These are phyloP conservation scores for Aspergillus ochraceus DNA, from an alignment of 2,329 filamentous ascomycete species.

Conservation along the genomic window DNA sequence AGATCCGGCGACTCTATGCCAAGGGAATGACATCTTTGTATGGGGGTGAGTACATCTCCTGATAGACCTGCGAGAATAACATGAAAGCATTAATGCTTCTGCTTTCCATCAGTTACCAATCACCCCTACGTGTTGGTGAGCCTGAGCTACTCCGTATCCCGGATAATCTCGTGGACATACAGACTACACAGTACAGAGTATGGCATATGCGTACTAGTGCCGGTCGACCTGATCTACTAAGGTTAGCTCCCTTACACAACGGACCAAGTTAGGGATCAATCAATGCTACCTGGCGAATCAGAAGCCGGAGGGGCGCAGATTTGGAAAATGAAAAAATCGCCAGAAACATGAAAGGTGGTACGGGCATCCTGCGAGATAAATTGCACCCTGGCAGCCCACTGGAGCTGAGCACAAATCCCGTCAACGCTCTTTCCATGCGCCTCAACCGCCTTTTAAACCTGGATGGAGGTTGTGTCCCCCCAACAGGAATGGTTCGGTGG, in stretches of 20 bases:
- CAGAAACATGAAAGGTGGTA: no score
- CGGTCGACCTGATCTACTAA: not conserved
- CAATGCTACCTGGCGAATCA: not conserved
- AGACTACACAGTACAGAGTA: no score
- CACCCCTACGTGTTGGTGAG: no score
- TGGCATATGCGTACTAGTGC: not conserved
- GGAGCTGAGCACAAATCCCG: not conserved
- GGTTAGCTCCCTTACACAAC: not conserved
- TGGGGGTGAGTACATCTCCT: not conserved
- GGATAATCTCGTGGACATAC: not conserved
- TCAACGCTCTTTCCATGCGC: not conserved
- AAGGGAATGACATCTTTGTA: not conserved
- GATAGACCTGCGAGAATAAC: not conserved
- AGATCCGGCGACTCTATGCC: not conserved
- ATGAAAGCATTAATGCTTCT: not conserved
- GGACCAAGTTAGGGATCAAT: not conserved
- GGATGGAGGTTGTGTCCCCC: not conserved
- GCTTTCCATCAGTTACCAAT: not conserved
- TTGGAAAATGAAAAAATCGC: no score
- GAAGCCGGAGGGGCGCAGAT: not conserved
- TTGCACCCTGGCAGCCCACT: not conserved
- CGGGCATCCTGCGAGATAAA: no score
- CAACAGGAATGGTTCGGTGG: not conserved
- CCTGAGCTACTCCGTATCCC: not conserved
- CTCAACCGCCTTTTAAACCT: constrained; percentile 4